phyloP scores from a whole-genome alignment of 1,284 basidiomycete genomes.

The Cutaneotrichosporon mucoides region DNA sequence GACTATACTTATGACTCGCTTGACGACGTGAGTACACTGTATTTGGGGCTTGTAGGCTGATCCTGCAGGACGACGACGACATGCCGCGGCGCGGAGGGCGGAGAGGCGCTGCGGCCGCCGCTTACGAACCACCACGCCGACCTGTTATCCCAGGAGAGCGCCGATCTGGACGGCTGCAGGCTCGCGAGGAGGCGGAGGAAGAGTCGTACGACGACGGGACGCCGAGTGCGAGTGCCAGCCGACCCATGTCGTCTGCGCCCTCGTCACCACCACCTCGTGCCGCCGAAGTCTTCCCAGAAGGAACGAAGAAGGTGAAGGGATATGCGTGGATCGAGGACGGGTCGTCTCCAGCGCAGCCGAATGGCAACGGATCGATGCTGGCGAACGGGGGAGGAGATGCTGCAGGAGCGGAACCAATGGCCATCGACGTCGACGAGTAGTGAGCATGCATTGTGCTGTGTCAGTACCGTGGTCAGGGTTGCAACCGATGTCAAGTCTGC shows the following conservation, averaged over 20 bases:
- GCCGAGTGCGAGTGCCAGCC: conserved; percentile 1
- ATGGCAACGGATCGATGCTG: neutral
- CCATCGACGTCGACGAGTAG: conserved; percentile 12
- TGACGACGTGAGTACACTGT: conserved; percentile 15
- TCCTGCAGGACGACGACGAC: conserved; percentile 9
- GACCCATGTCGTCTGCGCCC: neutral
- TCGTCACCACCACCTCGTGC: neutral
- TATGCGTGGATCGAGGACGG: conserved; percentile 22
- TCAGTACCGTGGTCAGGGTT: neutral
- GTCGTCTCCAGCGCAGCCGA: neutral
- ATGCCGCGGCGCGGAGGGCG: conserved; percentile 11
- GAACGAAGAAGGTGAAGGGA: conserved; percentile 16
- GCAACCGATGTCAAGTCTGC: conserved; percentile 22
- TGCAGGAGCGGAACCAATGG: neutral
- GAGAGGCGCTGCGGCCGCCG: neutral
- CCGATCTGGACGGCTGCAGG: conserved; percentile 26
- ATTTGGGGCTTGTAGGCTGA: no score
- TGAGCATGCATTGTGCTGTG: conserved; percentile 2
- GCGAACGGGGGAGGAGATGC: neutral
- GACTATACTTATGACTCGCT: conserved; percentile 39
- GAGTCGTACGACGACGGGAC: neutral
- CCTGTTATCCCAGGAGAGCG: conserved; percentile 41
- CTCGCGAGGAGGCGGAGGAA: conserved; percentile 8
- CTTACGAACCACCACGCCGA: conserved; percentile 11
- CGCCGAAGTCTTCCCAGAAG: conserved; percentile 10